Evolutionary conservation across 169 alveolate genomes (phyloP).

Genomic region (Plasmodium reichenowi): DNA sequence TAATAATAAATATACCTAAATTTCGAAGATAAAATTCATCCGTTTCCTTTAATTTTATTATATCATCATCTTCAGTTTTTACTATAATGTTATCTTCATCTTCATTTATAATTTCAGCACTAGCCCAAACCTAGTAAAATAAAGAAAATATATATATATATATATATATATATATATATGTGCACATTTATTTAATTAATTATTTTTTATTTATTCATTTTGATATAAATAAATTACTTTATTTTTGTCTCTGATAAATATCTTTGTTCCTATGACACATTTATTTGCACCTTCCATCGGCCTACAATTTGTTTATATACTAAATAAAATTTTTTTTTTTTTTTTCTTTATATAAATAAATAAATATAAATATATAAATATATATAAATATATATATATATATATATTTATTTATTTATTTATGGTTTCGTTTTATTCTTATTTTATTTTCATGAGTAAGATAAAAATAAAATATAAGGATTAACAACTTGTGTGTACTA

Average conservation of each 20-base stretch:
- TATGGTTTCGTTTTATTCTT: too few species aligned
- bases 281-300: conserved; percentile 39
- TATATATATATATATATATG: conserved; percentile 9
- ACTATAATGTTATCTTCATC: conserved; percentile 44
- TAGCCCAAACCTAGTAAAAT: conserved; percentile 56
- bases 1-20: conserved; percentile 11
- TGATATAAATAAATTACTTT: conserved; percentile 22
- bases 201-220: not conserved
- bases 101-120: conserved; percentile 67
- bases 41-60: conserved; percentile 27
- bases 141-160: not conserved
- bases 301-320: not conserved
- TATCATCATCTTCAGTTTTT: conserved; percentile 70
- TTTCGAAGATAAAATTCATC: conserved; percentile 62
- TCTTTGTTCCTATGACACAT: conserved; percentile 60
- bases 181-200: not conserved
- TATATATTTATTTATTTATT: too few species aligned
- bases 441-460: too few species aligned
- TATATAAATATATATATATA: too few species aligned
- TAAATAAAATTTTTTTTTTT: too few species aligned
- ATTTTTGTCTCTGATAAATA: conserved; percentile 49
- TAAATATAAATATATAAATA: too few species aligned
- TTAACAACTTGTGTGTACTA: too few species aligned
- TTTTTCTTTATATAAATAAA: too few species aligned
- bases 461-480: too few species aligned